Percentiles rank a stretch among this genome's conserved stretches.
phyloP scores from a whole-genome alignment of 108 stramenopile genomes.

The Fragilariopsis cylindrus region DNA sequence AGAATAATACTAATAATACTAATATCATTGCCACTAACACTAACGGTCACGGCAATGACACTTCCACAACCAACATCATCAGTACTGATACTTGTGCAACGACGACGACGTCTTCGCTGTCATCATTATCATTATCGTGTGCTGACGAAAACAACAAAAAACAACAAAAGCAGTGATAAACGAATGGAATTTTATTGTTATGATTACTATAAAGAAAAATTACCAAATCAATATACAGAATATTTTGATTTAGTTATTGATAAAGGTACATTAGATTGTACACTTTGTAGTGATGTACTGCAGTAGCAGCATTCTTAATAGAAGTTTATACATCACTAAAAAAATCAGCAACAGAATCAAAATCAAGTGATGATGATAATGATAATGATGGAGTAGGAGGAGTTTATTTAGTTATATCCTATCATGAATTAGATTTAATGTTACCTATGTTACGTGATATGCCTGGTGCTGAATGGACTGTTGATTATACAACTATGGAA shows the following conservation, averaged over 20 bases:
- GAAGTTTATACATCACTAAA: constrained; percentile 64
- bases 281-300: constrained; percentile 62
- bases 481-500: constrained; percentile 51
- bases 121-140: not conserved
- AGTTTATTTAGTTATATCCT: constrained; percentile 70
- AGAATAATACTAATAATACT: no score
- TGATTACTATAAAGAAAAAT: constrained; percentile 38
- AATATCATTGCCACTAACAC: no score
- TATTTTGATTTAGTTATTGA: constrained; percentile 74
- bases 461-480: constrained; percentile 72
- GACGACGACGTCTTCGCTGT: not conserved
- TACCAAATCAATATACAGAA: constrained; percentile 17
- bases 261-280: constrained; percentile 85
- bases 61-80: no score
- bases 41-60: no score
- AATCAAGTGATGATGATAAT: not conserved
- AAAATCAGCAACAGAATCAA: not conserved
- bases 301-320: constrained; percentile 56
- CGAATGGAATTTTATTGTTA: constrained; percentile 14
- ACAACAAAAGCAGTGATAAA: not conserved
- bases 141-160: not conserved
- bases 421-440: constrained; percentile 67
- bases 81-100: not conserved
- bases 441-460: constrained; percentile 50
- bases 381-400: constrained; percentile 36